Evolutionary conservation across 345 rosid genomes (phyloP).

Genomic region (Hirschfeldia incana): DNA sequence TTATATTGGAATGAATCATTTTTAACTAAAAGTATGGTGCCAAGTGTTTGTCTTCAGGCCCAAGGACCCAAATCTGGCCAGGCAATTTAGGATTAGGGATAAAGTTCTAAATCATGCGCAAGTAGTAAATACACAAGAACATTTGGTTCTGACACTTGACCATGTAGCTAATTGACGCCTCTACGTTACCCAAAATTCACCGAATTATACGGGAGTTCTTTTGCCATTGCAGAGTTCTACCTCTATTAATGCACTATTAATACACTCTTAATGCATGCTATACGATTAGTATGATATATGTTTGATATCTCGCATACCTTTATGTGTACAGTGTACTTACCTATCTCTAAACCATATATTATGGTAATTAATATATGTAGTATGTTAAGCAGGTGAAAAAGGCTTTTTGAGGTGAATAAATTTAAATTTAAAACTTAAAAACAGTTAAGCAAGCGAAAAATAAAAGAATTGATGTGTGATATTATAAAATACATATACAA

Average conservation of each 20-base stretch:
- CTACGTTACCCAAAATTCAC: neutral
- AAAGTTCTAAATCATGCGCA: neutral
- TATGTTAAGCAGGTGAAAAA: too few relatives aligned
- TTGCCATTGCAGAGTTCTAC: neutral
- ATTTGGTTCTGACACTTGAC: neutral
- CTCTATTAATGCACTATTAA: neutral
- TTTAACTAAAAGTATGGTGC: neutral
- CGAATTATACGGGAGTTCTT: neutral
- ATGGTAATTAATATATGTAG: too few relatives aligned
- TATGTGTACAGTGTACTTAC: too few relatives aligned
- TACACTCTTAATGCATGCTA: too few relatives aligned
- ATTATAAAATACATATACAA: too few relatives aligned
- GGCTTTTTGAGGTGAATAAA: too few relatives aligned
- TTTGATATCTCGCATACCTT: too few relatives aligned
- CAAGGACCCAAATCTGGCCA: neutral
- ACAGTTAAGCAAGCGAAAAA: too few relatives aligned
- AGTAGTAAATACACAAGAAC: neutral
- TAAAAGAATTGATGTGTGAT: too few relatives aligned
- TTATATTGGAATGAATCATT: neutral
- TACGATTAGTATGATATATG: too few relatives aligned
- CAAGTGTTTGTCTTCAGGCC: neutral
- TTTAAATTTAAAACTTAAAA: too few relatives aligned
- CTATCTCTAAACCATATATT: too few relatives aligned
- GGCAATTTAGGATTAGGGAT: constrained; percentile 2
- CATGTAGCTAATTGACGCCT: neutral